phyloP scores from a whole-genome alignment of 2,329 filamentous ascomycete genomes.

The Hypoxylon sp. region DNA sequence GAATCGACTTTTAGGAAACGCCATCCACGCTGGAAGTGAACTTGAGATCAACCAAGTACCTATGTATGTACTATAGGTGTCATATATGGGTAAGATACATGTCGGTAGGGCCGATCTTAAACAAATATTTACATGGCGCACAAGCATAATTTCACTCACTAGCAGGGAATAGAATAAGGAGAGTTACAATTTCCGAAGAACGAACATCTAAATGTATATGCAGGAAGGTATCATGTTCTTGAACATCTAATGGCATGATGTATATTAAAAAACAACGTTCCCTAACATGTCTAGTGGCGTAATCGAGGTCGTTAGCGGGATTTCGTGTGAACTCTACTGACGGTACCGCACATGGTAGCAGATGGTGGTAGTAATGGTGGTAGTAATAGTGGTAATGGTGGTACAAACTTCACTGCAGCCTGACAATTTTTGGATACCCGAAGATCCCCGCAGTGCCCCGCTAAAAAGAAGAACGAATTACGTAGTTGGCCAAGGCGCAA shows the following conservation, averaged over 20 bases:
- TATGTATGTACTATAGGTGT: not conserved
- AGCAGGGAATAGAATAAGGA: not conserved
- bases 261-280: constrained; percentile 15
- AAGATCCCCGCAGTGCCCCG: constrained; percentile 36
- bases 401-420: constrained; percentile 36
- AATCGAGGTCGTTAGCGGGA: constrained; percentile 22
- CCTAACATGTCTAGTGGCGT: constrained; percentile 21
- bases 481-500: constrained; percentile 37
- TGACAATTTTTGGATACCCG: constrained; percentile 31
- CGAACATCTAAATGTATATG: not conserved
- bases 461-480: constrained; percentile 31
- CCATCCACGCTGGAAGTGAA: not conserved
- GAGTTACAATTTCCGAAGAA: not conserved
- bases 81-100: not conserved
- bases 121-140: not conserved
- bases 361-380: too few relatives aligned
- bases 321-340: constrained; percentile 3
- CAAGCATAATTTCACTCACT: not conserved
- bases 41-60: not conserved
- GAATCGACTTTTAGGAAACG: not conserved
- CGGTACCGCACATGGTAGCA: not conserved
- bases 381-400: not conserved
- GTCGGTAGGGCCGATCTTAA: constrained; percentile 2
- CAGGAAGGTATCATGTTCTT: not conserved
- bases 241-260: constrained; percentile 8